Percentiles rank a stretch among this genome's conserved stretches.
Evolutionary conservation across 1,139 yeast species (phyloP).

Genomic region (Yamadazyma sp.): DNA sequence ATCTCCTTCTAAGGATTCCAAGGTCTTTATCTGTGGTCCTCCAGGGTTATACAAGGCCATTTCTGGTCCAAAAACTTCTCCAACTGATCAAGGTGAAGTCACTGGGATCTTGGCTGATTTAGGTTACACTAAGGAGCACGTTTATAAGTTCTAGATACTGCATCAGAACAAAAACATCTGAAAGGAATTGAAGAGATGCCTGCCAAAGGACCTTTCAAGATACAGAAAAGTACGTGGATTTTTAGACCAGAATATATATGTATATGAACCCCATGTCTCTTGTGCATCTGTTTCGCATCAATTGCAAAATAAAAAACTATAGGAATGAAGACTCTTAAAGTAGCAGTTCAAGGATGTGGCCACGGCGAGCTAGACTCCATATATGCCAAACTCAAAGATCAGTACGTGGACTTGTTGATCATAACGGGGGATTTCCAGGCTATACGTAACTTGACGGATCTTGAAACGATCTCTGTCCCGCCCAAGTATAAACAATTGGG

Average conservation of each 20-base stretch:
- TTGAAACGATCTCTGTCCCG: slow-evolving; percentile 66
- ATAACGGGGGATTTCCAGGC: slow-evolving; percentile 91
- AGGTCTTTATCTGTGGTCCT: slow-evolving; percentile 91
- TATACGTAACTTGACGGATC: slow-evolving; percentile 61
- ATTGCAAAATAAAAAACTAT: neutral
- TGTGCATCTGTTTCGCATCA: neutral
- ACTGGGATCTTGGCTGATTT: slow-evolving; percentile 84
- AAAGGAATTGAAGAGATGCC: slow-evolving; percentile 2
- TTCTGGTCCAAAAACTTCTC: slow-evolving; percentile 83
- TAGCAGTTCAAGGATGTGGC: slow-evolving; percentile 91
- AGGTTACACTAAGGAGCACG: slow-evolving; percentile 85
- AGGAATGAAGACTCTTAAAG: slow-evolving; percentile 10
- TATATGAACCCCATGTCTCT: neutral
- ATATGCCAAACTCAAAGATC: slow-evolving; percentile 36
- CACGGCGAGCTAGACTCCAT: slow-evolving; percentile 78
- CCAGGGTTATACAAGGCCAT: slow-evolving; percentile 49
- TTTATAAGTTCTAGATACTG: slow-evolving; percentile 87
- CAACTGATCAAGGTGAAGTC: slow-evolving; percentile 93
- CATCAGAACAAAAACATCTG: no score
- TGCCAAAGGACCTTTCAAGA: neutral
- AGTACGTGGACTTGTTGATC: slow-evolving; percentile 60
- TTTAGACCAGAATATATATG: neutral
- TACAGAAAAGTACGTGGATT: neutral
- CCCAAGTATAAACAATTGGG: slow-evolving; percentile 60
- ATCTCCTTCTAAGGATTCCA: slow-evolving; percentile 58